Percentiles rank a stretch among this genome's conserved stretches.
phyloP scores from a whole-genome alignment of 306 rosid species.

The Trifolium dubium region DNA sequence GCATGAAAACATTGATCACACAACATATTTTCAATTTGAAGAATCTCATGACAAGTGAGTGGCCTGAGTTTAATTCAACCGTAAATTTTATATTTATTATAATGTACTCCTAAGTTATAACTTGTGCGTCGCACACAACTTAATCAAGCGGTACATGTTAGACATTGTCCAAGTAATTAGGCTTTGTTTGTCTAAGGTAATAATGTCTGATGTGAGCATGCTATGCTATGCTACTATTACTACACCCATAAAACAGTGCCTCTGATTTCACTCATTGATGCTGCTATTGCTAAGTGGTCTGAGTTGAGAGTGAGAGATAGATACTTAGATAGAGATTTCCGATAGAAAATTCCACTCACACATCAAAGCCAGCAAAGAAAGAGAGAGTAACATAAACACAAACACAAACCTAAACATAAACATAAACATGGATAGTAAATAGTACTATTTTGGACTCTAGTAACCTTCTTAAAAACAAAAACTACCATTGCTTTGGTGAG shows the following conservation, averaged over 20 bases:
- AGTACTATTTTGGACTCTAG: background rate
- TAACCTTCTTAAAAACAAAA: constrained; percentile 4
- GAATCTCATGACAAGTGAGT: background rate
- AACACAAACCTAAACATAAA: background rate
- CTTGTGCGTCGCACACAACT: too few relatives aligned
- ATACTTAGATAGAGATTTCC: constrained; percentile 20
- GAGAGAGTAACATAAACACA: background rate
- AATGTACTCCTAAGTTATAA: too few relatives aligned
- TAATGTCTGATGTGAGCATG: constrained; percentile 21
- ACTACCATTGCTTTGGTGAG: constrained; percentile 39
- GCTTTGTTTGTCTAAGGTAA: background rate
- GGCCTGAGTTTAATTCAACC: background rate
- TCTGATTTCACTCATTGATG: constrained; percentile 33
- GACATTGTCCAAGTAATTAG: too few relatives aligned
- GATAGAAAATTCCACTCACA: constrained; percentile 36
- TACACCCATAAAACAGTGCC: background rate
- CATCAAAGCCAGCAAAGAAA: background rate
- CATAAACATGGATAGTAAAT: background rate
- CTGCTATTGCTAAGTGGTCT: background rate
- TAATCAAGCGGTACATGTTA: too few relatives aligned
- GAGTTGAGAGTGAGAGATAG: constrained; percentile 40
- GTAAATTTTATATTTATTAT: too few relatives aligned
- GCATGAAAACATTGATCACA: too few relatives aligned
- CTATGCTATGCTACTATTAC: background rate
- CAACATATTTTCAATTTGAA: too few relatives aligned